Base-by-base conservation (phyloP, 1,139 yeast genomes). In the Spathaspora jeffriesii region DNA sequence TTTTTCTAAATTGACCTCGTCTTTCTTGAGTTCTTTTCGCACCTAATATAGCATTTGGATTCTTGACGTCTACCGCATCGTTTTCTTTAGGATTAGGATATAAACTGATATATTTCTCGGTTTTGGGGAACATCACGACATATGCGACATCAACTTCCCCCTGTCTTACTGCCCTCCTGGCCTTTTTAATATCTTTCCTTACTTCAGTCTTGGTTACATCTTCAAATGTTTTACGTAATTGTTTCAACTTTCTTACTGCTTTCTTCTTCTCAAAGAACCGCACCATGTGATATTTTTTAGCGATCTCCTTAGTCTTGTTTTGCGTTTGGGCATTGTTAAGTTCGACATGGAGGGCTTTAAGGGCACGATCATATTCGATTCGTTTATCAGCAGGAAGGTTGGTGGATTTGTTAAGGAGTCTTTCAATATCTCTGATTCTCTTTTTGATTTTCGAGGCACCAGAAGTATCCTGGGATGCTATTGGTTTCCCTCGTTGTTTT, bases 201-300 rank as follows among this genome's bases (percentile, higher is more conserved):
- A 73, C 71, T 23, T 70, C 76, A 9, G 73, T 67, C 44, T 63
- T 62, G 34, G 69, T 61, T 14, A 75, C 67, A 32, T 68, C 73
- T 27, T 70, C 76, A 44, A 73, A 61, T 22, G 70, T 70, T 49
- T 81, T 85, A 50, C 71, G 70, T 1, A 85, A 82, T 54, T 84
- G 84, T 53, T 85, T 86, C 58, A 90, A 81, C 53, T 76, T 81
- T 59, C 97, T 76, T 28, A 80, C 60, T 1, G 98, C 96, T 76
- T 93, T 95, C 70, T 92, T 90, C 58, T 79, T 80, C 65, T 93
- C 99, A 53, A 93, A 89, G 61, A 95, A 93, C 54, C 95, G 78
- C 43, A 93, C 93, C 95, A 91, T 92, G 61, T 90, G 97, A 64
- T 95, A 93, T 66, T 85, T 88, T 56, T 84, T 79, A n/a, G 90